Evolutionary conservation across 257 asterid genomes (phyloP).

Genomic region (Gentiana macrophylla): DNA sequence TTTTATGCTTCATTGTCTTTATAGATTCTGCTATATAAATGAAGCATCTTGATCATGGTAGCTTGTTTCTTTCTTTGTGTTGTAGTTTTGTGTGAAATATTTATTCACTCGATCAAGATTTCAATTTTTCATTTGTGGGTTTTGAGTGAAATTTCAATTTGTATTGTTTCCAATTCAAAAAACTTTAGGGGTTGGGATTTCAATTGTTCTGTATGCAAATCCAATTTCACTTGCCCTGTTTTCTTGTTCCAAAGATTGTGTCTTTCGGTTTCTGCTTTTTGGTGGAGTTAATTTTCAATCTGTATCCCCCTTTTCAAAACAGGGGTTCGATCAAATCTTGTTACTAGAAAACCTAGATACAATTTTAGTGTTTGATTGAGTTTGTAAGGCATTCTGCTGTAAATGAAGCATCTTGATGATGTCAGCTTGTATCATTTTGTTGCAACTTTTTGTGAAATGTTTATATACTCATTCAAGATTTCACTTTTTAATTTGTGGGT

Average conservation of each 20-base stretch:
- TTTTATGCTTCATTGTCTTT: background rate
- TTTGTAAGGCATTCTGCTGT: too few relatives aligned
- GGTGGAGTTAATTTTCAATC: too few relatives aligned
- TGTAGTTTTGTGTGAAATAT: background rate
- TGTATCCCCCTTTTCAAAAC: too few relatives aligned
- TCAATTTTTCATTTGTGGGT: background rate
- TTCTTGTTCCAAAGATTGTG: background rate
- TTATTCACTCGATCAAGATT: background rate
- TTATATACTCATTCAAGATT: background rate
- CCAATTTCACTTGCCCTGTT: background rate
- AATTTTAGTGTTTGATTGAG: too few relatives aligned
- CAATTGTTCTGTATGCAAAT: background rate
- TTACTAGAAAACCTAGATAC: too few relatives aligned
- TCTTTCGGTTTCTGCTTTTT: background rate
- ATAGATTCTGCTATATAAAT: background rate
- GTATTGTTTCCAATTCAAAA: background rate
- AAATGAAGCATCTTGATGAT: too few relatives aligned
- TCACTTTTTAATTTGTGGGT: background rate
- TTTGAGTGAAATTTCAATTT: background rate
- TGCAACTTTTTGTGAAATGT: background rate
- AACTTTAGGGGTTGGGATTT: background rate
- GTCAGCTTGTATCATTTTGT: background rate
- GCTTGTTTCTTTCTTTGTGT: background rate
- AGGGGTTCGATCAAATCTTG: too few relatives aligned
- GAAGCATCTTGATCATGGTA: background rate